A percentile compares a stretch with the other conserved stretches of the same genome.
phyloP scores from a whole-genome alignment of 2,329 filamentous ascomycete genomes.

The Sporothrix euskadiensis region DNA sequence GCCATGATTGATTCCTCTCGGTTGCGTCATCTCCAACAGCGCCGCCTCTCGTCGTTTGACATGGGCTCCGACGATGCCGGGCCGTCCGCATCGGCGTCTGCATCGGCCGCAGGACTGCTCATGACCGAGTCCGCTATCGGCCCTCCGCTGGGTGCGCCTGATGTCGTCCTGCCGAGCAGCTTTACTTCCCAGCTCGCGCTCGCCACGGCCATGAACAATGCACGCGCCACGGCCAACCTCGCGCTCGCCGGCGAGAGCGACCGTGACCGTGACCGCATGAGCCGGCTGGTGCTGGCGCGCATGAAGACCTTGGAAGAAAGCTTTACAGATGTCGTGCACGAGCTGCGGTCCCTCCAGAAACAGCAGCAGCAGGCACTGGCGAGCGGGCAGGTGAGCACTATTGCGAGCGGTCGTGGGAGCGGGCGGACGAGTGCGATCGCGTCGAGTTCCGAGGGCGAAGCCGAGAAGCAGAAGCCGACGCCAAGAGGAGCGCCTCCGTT shows the following conservation, averaged over 20 bases:
- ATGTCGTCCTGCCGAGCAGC: constrained; percentile 62
- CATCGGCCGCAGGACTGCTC: constrained; percentile 59
- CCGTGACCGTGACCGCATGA: constrained; percentile 67
- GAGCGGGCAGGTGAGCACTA: constrained; percentile 38
- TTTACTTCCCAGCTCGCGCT: constrained; percentile 81
- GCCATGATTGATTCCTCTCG: constrained; percentile 48
- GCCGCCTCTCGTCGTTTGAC: constrained; percentile 64
- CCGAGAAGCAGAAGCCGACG: constrained; percentile 32
- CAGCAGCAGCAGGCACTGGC: constrained; percentile 33
- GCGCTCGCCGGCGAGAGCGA: constrained; percentile 41
- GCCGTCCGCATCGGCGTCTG: constrained; percentile 44
- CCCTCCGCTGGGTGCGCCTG: constrained; percentile 44
- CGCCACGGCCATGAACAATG: constrained; percentile 58
- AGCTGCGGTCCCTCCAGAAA: constrained; percentile 67
- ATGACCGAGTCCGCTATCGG: constrained; percentile 53
- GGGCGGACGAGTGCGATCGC: constrained; percentile 38
- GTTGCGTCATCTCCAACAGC: constrained; percentile 45
- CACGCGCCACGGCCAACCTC: constrained; percentile 33
- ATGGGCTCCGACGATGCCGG: constrained; percentile 55
- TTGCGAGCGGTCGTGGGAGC: constrained; percentile 53
- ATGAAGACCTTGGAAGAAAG: constrained; percentile 95
- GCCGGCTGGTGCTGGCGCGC: constrained; percentile 76
- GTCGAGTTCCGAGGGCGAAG: constrained; percentile 54
- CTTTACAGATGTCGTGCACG: constrained; percentile 80
- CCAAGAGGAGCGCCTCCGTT: constrained; percentile 32